Evolutionary conservation across 208 protist genomes (phyloP).

Genomic region (Acanthamoeba lenticulata): DNA sequence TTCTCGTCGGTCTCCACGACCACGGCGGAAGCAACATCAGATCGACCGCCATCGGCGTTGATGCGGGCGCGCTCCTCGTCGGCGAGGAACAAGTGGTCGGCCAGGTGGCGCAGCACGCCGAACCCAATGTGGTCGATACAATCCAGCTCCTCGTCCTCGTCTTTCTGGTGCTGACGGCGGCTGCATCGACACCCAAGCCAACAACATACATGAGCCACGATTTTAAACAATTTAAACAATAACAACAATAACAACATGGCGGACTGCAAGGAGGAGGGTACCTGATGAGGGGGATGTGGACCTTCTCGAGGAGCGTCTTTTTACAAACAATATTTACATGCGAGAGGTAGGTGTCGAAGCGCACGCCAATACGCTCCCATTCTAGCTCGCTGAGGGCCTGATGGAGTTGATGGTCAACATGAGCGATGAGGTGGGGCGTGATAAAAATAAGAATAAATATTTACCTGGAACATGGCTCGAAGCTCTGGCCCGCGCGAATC

Average conservation of each 20-base stretch:
- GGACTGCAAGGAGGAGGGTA: neutral
- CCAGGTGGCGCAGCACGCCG: neutral
- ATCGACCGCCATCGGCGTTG: neutral
- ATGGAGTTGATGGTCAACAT: no score
- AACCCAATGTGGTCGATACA: neutral
- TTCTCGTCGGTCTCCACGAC: neutral
- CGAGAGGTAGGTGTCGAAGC: neutral
- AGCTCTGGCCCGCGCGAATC: neutral
- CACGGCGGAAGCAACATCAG: neutral
- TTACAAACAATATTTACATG: slow-evolving; percentile 46
- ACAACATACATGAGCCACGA: no score
- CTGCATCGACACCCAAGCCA: no score
- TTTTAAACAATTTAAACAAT: no score
- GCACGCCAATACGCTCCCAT: neutral
- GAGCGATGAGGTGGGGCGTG: no score
- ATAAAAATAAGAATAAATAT: neutral
- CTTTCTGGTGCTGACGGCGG: neutral
- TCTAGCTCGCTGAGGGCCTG: slow-evolving; percentile 1
- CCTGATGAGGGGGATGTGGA: neutral
- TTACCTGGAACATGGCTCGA: neutral
- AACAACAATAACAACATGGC: neutral
- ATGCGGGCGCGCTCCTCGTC: neutral
- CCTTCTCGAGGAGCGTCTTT: neutral
- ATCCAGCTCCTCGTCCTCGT: neutral
- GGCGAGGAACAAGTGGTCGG: neutral